Base-by-base conservation (phyloP, 352 stramenopile genomes). In the Phytophthora syringae region DNA sequence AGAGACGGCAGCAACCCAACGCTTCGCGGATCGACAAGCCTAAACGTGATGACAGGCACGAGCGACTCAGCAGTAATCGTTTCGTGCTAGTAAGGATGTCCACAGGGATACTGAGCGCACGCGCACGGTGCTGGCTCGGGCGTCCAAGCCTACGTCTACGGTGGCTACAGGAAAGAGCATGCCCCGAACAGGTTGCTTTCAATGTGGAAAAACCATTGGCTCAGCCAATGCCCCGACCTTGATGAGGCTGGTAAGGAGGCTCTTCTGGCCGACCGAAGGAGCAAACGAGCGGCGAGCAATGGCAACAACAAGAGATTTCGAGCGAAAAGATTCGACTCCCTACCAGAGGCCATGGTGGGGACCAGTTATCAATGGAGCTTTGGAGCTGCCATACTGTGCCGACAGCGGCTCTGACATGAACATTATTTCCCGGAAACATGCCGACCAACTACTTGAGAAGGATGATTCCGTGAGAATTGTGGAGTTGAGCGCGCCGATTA, bases 401-500 rank as follows among this genome's bases (percentile, higher is more conserved):
- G 52, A 76, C 21, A 73, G 53, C 11, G 68, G 63, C 0, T 67
- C 20, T 1, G 63, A 73, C 32, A 28, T n/a, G 34, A 77, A 72
- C 22, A 13, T 60, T 1, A 67, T 60, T 7, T 60, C 50, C 3
- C 28, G 59, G 2, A 42, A 40, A 11, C 59, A 60, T 18, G 50
- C 53, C 13, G 21, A 69, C 1, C 36, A 34, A 13, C 30, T 69
- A 0, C 21, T 3, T 16, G 7, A 13, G 18, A 2, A 36, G 3
- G 25, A 56, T 47, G 0, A 15, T 3, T 43, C 37, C 5, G 16
- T 44, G 4, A 21, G 3, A 21, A 21, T n/a, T 20, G 2, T 58
- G 25, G 2, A 40, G 4, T 12, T 34, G 12, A 32, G 28, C 20
- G 27, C 28, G 3, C 34, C 27, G 7, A 43, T 64, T 16, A 32